Evolutionary conservation across 2,329 filamentous ascomycete species (phyloP), one percentile per base, ranked within the genome.

Genomic region (Stachybotrys echinatus): DNA sequence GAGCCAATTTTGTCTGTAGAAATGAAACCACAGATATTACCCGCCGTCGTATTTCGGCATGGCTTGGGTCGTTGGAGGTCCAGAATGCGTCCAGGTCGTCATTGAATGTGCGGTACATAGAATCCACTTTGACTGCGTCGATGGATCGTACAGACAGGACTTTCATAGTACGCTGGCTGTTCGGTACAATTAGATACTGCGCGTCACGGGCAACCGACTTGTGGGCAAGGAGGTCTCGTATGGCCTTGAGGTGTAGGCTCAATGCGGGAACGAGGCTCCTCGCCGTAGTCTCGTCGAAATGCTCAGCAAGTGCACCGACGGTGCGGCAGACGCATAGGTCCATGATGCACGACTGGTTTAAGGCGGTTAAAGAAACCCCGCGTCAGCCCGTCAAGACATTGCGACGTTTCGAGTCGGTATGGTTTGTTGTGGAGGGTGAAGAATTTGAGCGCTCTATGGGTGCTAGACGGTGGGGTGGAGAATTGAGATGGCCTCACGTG

Each of bases 141-240:
- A 58, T 47, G 0, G 56, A 49, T 1, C 53, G 55, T 0, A 63
- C 50, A 2, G 56, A 56, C 4, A 65, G n/a, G 0, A 61, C 62
- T 51, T 65, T 68, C 31, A 50, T 57, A 1, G 63, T 66, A 3
- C 64, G 60, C 44, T 65, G 59, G 23, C 63, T 66, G 45, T 55
- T 64, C 0, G 62, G 57, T 12, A 57, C 56, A 40, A 68, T 54
- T 43, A 59, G 60, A 47, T 63, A 68, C 5, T 60, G 60, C 12
- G 65, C 57, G 40, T 64, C 58, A 40, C 61, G 62, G 6, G 60
- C 50, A 42, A 61, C 54, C 19, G 56, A 44, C 48, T 62, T 65
- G 22, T 63, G 65, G 5, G 58, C 50, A 10, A 67, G 54, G 2
- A 67, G 55, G 5, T 51, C 39, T 2, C 56, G 60, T 4, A 66